Conservation (phyloP, 495 filamentous ascomycete genomes). For the Usnea hakonensis region DNA sequence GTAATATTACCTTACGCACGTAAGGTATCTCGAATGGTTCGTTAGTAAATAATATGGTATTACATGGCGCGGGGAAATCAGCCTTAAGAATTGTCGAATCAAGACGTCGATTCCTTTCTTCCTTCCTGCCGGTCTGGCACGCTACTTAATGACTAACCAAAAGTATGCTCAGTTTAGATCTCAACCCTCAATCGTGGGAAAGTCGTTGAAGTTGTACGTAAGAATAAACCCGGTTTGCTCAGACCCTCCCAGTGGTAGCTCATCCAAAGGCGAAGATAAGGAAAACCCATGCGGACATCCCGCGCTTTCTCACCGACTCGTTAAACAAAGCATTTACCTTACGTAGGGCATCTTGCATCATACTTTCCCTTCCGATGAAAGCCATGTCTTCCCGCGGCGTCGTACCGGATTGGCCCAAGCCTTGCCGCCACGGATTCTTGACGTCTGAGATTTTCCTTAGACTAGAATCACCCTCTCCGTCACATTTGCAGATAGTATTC, state of each 20-base stretch:
- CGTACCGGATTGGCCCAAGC: neutral
- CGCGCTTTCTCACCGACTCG: neutral
- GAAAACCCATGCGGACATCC: neutral
- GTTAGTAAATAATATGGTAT: too few species aligned
- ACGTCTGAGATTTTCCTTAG: too few species aligned
- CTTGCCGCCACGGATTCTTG: neutral
- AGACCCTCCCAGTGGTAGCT: neutral
- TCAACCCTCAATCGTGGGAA: neutral
- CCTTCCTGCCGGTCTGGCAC: too few species aligned
- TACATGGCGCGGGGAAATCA: too few species aligned
- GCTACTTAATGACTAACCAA: too few species aligned
- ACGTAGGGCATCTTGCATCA: neutral
- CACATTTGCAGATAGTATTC: neutral
- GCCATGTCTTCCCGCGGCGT: neutral
- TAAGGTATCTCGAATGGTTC: too few species aligned
- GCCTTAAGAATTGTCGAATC: too few species aligned
- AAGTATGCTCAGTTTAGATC: too few species aligned
- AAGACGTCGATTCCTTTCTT: too few species aligned
- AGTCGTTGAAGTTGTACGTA: neutral
- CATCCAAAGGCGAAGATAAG: constrained; percentile 5
- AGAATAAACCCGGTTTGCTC: neutral
- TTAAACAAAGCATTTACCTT: too few species aligned
- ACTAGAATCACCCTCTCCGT: neutral
- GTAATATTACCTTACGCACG: too few species aligned
- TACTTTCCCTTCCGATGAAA: neutral